Evolutionary conservation across 208 protist genomes (phyloP).

Genomic region (Wallacemonas rigidus): DNA sequence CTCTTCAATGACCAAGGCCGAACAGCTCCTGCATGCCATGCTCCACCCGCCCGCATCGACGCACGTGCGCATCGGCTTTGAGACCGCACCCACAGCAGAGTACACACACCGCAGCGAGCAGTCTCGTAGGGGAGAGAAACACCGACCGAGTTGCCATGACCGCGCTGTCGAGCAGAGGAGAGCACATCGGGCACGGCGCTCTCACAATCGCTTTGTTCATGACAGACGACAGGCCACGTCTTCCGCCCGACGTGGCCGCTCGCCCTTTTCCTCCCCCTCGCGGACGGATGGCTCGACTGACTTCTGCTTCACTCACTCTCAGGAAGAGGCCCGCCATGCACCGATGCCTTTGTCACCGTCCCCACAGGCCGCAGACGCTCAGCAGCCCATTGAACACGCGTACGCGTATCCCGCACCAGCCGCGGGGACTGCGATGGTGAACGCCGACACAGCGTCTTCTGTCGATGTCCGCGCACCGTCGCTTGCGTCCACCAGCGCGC

Average conservation of each 20-base stretch:
- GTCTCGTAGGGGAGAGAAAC: too few species aligned
- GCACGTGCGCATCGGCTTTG: neutral
- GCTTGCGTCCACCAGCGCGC: neutral
- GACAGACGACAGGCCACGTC: too few species aligned
- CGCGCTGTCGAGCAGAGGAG: too few species aligned
- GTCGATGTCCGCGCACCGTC: neutral
- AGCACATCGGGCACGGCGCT: too few species aligned
- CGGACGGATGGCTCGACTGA: neutral
- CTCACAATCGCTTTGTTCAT: too few species aligned
- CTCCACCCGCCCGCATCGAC: neutral
- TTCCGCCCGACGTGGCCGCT: too few species aligned
- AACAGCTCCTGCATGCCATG: constrained; percentile 7
- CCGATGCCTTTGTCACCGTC: neutral
- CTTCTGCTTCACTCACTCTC: constrained; percentile 6
- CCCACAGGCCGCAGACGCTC: neutral
- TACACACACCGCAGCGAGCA: neutral
- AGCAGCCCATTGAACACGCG: too few species aligned
- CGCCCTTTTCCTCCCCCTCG: neutral
- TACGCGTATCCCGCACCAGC: too few species aligned
- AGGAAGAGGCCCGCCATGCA: neutral
- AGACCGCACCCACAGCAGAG: neutral
- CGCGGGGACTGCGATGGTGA: too few species aligned
- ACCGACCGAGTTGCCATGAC: too few species aligned
- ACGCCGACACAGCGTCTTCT: neutral
- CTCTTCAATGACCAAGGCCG: neutral